phyloP scores from a whole-genome alignment of 2,329 filamentous ascomycete genomes.

The Apiospora pterosperma region DNA sequence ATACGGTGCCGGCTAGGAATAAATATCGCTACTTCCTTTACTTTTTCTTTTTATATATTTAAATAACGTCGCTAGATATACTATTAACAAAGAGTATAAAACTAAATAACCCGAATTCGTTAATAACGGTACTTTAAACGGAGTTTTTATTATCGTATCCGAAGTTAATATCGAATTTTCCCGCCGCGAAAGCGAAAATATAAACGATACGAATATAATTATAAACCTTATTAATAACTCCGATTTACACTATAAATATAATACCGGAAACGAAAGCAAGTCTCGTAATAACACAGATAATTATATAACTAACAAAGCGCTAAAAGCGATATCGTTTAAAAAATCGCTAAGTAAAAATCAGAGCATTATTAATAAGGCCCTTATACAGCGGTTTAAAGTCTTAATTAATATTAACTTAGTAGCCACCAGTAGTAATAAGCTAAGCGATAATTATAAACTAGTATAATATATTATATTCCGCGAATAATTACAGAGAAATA shows the following conservation, averaged over 20 bases:
- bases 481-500: too few species aligned
- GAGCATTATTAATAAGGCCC: neutral
- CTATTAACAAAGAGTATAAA: neutral
- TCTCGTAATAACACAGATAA: too few species aligned
- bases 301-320: too few species aligned
- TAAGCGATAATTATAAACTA: too few species aligned
- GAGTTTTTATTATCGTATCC: neutral
- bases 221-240: neutral
- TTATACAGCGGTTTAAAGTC: neutral
- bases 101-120: neutral
- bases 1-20: too few species aligned
- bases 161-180: neutral
- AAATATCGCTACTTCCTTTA: too few species aligned
- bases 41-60: too few species aligned
- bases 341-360: neutral
- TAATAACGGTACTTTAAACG: neutral
- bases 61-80: neutral
- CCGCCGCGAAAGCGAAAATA: neutral
- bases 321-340: too few species aligned
- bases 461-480: too few species aligned
- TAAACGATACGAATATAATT: neutral
- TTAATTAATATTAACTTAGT: neutral
- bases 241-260: neutral
- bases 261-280: too few species aligned
- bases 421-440: neutral